phyloP scores from a whole-genome alignment of 2,329 filamentous ascomycete genomes.

The Pseudodiploospora longispora region DNA sequence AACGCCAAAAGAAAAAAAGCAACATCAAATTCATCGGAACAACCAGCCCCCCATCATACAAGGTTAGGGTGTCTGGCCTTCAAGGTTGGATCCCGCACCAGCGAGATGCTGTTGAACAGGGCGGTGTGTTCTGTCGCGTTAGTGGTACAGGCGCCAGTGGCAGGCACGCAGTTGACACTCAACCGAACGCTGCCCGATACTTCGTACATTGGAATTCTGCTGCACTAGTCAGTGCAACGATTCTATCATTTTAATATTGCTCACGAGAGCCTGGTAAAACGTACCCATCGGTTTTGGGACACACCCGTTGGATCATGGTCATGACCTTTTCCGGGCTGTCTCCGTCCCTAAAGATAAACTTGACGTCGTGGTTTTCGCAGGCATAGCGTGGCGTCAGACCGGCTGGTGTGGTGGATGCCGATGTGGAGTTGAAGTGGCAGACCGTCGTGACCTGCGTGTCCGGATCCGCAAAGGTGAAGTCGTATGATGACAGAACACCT shows the following conservation, averaged over 20 bases:
- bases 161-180: slow-evolving; percentile 2
- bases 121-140: slow-evolving; percentile 23
- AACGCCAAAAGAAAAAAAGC: too few species aligned
- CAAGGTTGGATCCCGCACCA: slow-evolving; percentile 12
- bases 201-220: not conserved
- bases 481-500: slow-evolving; percentile 18
- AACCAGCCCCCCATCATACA: too few species aligned
- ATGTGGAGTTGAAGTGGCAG: slow-evolving; percentile 37
- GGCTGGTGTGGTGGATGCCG: slow-evolving; percentile 23
- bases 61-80: too few species aligned
- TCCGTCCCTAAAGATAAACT: slow-evolving; percentile 34
- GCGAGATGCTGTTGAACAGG: slow-evolving; percentile 23
- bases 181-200: slow-evolving; percentile 1
- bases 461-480: slow-evolving; percentile 34
- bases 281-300: slow-evolving; percentile 29
- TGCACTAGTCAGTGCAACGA: not conserved
- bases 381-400: slow-evolving; percentile 29
- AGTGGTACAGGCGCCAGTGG: slow-evolving; percentile 15
- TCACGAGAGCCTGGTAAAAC: slow-evolving; percentile 4
- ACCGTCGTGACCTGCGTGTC: slow-evolving; percentile 31
- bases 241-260: not conserved
- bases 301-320: slow-evolving; percentile 38
- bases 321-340: slow-evolving; percentile 16
- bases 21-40: too few species aligned
- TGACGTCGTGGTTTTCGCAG: slow-evolving; percentile 32